A percentile compares a stretch with the other conserved stretches of the same genome.
Conservation (phyloP, 2,329 filamentous ascomycete species). For the Torrubiellomyces zombiae region DNA sequence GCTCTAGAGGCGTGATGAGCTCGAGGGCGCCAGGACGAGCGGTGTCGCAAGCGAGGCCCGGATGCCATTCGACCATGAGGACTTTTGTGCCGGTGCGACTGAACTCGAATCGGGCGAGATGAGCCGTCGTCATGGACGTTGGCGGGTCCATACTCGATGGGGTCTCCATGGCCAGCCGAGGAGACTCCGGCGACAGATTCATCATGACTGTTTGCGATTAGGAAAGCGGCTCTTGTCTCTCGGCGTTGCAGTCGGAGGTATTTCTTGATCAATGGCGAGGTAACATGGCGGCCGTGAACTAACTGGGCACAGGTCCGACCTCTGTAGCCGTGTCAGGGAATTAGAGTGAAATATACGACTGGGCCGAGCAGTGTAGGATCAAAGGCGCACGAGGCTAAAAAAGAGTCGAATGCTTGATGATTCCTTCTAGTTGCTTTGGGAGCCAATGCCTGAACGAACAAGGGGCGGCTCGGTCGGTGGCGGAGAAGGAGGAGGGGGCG, state of each 20-base stretch:
- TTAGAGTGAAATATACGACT: too few relatives aligned
- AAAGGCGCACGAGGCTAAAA: too few relatives aligned
- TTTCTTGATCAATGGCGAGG: conserved; percentile 3
- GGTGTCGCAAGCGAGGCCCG: conserved; percentile 9
- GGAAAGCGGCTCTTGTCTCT: too few relatives aligned
- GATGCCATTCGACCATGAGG: conserved; percentile 82
- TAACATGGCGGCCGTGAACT: conserved; percentile 4
- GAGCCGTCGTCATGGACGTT: conserved; percentile 13
- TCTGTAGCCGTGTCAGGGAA: too few relatives aligned
- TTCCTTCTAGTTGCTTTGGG: too few relatives aligned
- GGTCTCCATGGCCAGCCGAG: conserved; percentile 13
- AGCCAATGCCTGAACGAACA: too few relatives aligned
- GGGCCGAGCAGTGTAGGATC: too few relatives aligned
- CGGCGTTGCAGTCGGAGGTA: conserved; percentile 4
- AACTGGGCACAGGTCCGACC: too few relatives aligned
- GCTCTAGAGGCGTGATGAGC: conserved; percentile 3
- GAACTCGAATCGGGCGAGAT: conserved; percentile 65
- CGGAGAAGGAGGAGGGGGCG: too few relatives aligned
- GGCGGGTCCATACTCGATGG: conserved; percentile 1
- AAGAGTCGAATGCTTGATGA: too few relatives aligned
- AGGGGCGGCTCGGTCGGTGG: too few relatives aligned
- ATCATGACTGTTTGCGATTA: too few relatives aligned
- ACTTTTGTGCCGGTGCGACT: conserved; percentile 79
- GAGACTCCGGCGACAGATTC: conserved; percentile 16
- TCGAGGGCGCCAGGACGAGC: conserved; percentile 3